Evolutionary conservation across 2,329 filamentous ascomycete species (phyloP).

Genomic region (Exutisphaerella laricina): DNA sequence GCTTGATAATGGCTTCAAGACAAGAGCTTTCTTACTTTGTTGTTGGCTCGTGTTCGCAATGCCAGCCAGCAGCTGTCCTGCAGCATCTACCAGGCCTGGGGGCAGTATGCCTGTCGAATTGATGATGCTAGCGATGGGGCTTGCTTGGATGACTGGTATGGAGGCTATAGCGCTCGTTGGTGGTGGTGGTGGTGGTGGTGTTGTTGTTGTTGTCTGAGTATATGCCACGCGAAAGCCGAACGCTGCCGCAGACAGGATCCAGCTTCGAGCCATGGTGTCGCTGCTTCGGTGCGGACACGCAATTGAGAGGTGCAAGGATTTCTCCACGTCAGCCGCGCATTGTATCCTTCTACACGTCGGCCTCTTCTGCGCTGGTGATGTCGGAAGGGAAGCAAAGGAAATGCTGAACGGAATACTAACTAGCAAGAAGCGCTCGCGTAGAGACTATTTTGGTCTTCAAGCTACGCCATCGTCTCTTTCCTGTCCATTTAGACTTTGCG

Average conservation of each 20-base stretch:
- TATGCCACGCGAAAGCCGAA: background rate
- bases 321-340: background rate
- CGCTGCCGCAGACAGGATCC: background rate
- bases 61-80: constrained; percentile 9
- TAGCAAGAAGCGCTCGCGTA: no score
- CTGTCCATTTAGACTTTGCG: no score
- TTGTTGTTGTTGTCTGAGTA: background rate
- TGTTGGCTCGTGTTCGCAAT: constrained; percentile 13
- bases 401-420: no score
- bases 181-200: no score
- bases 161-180: background rate
- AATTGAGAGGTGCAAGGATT: background rate
- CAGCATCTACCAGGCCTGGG: constrained; percentile 10
- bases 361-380: no score
- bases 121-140: constrained; percentile 11
- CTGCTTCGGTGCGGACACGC: background rate
- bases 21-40: no score
- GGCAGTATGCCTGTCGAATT: constrained; percentile 14
- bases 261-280: background rate
- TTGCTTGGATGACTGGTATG: background rate
- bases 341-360: no score
- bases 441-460: no score
- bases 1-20: no score
- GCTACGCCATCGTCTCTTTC: no score
- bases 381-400: no score